phyloP scores from a whole-genome alignment of 2,329 filamentous ascomycete genomes.

The Xylariaceae sp. region DNA sequence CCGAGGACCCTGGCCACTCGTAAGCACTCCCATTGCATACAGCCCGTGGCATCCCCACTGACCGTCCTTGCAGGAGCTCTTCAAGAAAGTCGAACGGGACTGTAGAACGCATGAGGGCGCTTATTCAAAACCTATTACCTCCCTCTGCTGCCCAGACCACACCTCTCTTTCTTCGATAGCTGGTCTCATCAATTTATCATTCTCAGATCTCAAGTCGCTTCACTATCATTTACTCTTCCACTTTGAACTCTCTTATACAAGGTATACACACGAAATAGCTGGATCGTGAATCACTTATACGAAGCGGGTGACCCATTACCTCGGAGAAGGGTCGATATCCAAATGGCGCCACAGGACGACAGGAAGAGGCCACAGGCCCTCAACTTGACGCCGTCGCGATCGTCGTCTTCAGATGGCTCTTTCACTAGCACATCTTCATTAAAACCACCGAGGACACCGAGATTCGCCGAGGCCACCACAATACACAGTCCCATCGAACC shows the following conservation, averaged over 20 bases:
- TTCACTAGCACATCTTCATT: slow-evolving; percentile 52
- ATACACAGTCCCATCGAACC: slow-evolving; percentile 72
- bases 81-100: slow-evolving; percentile 32
- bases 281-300: slow-evolving; percentile 20
- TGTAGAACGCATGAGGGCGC: slow-evolving; percentile 32
- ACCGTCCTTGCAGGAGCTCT: slow-evolving; percentile 36
- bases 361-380: slow-evolving; percentile 55
- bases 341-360: slow-evolving; percentile 42
- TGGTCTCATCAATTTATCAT: slow-evolving; percentile 47
- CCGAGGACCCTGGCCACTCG: slow-evolving; percentile 37
- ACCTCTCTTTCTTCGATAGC: slow-evolving; percentile 47
- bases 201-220: slow-evolving; percentile 35
- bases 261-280: slow-evolving; percentile 21
- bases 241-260: slow-evolving; percentile 20
- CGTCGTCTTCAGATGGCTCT: slow-evolving; percentile 46
- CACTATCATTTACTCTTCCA: slow-evolving; percentile 23
- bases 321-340: slow-evolving; percentile 26
- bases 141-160: slow-evolving; percentile 36
- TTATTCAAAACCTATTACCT: slow-evolving; percentile 51
- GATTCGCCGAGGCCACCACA: slow-evolving; percentile 77
- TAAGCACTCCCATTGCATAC: slow-evolving; percentile 39
- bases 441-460: slow-evolving; percentile 68
- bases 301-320: slow-evolving; percentile 20
- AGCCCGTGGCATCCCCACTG: slow-evolving; percentile 34
- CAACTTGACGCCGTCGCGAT: slow-evolving; percentile 48